Evolutionary conservation across 2,329 filamentous ascomycete species (phyloP).

Genomic region (Helotiales sp.): DNA sequence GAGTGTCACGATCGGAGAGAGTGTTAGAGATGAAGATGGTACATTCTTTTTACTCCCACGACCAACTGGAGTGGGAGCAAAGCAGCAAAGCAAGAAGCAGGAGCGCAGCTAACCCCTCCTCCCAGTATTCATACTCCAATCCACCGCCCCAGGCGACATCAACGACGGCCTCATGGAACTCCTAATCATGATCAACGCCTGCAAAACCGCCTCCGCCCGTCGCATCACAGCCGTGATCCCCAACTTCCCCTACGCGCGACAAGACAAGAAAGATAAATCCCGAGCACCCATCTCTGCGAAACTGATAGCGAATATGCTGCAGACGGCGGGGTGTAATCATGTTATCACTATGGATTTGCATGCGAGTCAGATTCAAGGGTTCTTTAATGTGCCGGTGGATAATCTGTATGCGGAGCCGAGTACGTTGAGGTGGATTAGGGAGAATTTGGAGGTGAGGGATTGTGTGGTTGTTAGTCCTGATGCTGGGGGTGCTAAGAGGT

Average conservation of each 20-base stretch:
- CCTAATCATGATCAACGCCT: constrained; percentile 97
- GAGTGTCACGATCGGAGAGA: constrained; percentile 92
- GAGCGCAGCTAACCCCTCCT: not conserved
- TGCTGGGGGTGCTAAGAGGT: constrained; percentile 90
- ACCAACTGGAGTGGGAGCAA: not conserved
- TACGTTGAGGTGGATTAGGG: constrained; percentile 85
- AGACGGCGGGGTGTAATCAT: constrained; percentile 89
- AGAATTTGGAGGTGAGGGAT: constrained; percentile 78
- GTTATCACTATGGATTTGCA: constrained; percentile 97
- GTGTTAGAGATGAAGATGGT: constrained; percentile 94
- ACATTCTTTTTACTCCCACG: not conserved
- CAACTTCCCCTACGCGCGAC: constrained; percentile 93
- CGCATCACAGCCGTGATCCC: constrained; percentile 94
- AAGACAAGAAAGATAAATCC: constrained; percentile 97
- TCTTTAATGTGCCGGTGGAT: constrained; percentile 79
- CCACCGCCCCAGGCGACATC: constrained; percentile 91
- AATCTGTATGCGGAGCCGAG: constrained; percentile 93
- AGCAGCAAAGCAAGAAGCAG: not conserved
- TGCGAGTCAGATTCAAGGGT: constrained; percentile 90
- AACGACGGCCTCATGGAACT: constrained; percentile 99
- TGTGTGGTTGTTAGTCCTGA: constrained; percentile 95
- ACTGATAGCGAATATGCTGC: constrained; percentile 95
- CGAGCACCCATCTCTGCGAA: constrained; percentile 96
- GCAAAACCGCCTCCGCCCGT: constrained; percentile 79
- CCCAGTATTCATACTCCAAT: constrained; percentile 93